Conservation (phyloP, 2,329 filamentous ascomycete genomes). For the Verticillium tricorpus region DNA sequence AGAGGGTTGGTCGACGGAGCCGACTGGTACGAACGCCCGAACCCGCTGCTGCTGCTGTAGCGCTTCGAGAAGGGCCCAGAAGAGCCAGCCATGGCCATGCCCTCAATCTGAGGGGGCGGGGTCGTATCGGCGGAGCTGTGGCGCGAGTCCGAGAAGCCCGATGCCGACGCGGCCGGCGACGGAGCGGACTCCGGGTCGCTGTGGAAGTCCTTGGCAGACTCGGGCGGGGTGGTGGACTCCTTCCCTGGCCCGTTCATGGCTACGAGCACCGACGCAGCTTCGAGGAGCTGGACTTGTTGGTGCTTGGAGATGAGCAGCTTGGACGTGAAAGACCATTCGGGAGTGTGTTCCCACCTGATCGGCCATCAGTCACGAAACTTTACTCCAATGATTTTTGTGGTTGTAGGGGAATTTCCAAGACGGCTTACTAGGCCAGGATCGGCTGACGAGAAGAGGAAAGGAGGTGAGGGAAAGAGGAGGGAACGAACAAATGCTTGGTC, state of each 20-base stretch:
- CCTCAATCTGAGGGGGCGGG: conserved; percentile 74
- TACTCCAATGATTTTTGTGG: conserved; percentile 8
- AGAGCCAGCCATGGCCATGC: conserved; percentile 48
- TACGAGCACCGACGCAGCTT: conserved; percentile 93
- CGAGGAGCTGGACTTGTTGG: conserved; percentile 95
- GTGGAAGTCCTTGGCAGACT: conserved; percentile 62
- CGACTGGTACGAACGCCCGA: conserved; percentile 76
- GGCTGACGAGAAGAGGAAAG: conserved; percentile 15
- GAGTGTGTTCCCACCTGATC: conserved; percentile 96
- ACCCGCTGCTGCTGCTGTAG: conserved; percentile 51
- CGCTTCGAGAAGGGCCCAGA: conserved; percentile 50
- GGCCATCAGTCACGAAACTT: conserved; percentile 25
- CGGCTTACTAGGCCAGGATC: conserved; percentile 2
- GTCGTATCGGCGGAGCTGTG: conserved; percentile 89
- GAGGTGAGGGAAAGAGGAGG: conserved; percentile 48
- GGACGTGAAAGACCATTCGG: conserved; percentile 94
- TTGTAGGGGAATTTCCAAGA: conserved; percentile 22
- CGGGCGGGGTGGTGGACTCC: conserved; percentile 53
- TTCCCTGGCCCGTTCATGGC: conserved; percentile 66
- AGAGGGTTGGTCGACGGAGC: conserved; percentile 48
- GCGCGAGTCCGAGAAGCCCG: conserved; percentile 71
- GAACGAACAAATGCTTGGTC: conserved; percentile 98
- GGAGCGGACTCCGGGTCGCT: conserved; percentile 73
- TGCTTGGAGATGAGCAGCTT: conserved; percentile 99
- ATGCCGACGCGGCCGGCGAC: conserved; percentile 81